Evolutionary conservation across 2,329 filamentous ascomycete genomes (phyloP), one percentile per base, ranked within the genome.

Genomic region (Setomelanomma holmii): DNA sequence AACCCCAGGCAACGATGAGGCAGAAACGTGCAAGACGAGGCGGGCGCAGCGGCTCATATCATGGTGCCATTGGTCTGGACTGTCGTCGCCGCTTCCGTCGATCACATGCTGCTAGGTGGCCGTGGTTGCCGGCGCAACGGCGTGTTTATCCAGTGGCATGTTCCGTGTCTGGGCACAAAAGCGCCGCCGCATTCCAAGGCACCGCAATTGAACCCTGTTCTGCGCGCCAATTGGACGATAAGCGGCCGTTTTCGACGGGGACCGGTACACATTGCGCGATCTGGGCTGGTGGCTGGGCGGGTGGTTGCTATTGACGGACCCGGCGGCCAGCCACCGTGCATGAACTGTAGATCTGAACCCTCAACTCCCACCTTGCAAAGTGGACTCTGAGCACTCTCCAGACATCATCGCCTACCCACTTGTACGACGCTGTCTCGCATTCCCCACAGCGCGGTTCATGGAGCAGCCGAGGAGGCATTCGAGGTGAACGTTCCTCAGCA

Each of bases 221-320:
- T 17, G 12, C 11, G 21, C 40, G 17, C 22, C 51, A 43, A 66
- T 64, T 65, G 60, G 55, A 53, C 45, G 46, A 47, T 27, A 27
- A 27, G 35, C 35, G 47, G 44, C 21, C 51, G 55, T 56, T 63
- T 52, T 42, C 24, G 53, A n/a, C 45, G 45, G 56, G 27, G 10
- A 30, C 14, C 27, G 27, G 10, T 14, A 44, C 34, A 46, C 35
- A 44, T 61, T 63, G 61, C 61, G 66, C 60, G 63, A 66, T 56
- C 52, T 22, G 33, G 56, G 56, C 51, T 52, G 55, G 57, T 35
- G 34, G 46, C 45, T 45, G 27, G 45, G 55, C 56, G 52, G 60
- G 63, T 14, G 67, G 58, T 56, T 67, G 63, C 57, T 73, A 67
- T 73, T 73, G 69, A 71, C 61, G 53, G 67, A 62, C 67, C 64